Conservation (phyloP, 169 alveolate species). For the Eimeria maxima region DNA sequence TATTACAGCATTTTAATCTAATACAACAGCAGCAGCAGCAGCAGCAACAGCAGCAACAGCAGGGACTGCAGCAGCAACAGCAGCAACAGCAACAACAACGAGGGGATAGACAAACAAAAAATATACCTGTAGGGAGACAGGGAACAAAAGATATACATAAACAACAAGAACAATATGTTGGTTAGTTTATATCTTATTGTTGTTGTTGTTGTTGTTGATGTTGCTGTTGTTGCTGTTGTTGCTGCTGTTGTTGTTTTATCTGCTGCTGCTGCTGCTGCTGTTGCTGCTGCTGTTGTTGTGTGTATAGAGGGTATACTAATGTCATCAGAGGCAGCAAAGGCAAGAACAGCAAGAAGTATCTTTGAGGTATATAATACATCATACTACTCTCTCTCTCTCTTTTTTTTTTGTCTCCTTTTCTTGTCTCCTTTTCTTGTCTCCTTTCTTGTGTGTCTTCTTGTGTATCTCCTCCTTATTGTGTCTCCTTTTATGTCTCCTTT, state of each 20-base stretch:
- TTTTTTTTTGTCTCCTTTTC: not conserved
- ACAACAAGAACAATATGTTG: not conserved
- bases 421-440: not conserved
- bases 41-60: constrained; percentile 54
- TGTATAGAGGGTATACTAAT: constrained; percentile 9
- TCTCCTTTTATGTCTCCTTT: not conserved
- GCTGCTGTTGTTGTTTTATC: not conserved
- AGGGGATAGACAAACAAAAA: no score
- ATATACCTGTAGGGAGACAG: no score
- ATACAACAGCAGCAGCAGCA: not conserved
- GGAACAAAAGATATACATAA: no score
- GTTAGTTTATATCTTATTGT: not conserved
- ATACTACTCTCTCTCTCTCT: not conserved
- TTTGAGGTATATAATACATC: constrained; percentile 20
- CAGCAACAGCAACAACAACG: not conserved
- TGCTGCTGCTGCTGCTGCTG: constrained; percentile 22
- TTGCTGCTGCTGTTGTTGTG: not conserved
- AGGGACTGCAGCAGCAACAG: constrained; percentile 14
- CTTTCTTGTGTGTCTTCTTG: not conserved
- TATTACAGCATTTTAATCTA: not conserved
- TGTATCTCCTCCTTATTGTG: not conserved
- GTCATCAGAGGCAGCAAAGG: constrained; percentile 24
- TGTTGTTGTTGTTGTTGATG: not conserved
- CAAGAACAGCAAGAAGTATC: constrained; percentile 2
- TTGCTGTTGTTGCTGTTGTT: not conserved